These are phyloP conservation scores for Yamadazyma membranifaciens DNA, from an alignment of 1,139 yeast species.

Conservation along the genomic window DNA sequence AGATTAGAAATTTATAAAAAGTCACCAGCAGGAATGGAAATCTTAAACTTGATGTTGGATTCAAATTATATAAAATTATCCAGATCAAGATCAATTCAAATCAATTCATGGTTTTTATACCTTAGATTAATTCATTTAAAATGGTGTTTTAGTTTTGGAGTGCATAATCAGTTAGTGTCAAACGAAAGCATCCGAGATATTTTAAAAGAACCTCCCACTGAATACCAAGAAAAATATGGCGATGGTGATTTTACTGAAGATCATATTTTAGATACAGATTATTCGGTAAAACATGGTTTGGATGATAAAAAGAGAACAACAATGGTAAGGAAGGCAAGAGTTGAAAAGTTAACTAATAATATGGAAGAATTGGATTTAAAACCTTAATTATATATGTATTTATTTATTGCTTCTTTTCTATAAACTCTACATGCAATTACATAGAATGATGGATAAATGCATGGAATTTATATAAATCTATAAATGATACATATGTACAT, in stretches of 20 bases:
- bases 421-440: too few species aligned
- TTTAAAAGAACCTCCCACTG: slow-evolving; percentile 40
- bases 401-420: neutral
- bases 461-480: too few species aligned
- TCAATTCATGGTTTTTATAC: slow-evolving; percentile 66
- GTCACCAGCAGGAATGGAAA: slow-evolving; percentile 40
- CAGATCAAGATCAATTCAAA: slow-evolving; percentile 55
- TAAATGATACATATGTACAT: too few species aligned
- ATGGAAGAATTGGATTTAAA: slow-evolving; percentile 23
- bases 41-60: slow-evolving; percentile 35
- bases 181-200: slow-evolving; percentile 46
- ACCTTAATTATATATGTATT: neutral
- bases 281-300: slow-evolving; percentile 15
- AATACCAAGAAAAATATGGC: slow-evolving; percentile 30
- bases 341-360: slow-evolving; percentile 29
- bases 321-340: slow-evolving; percentile 35
- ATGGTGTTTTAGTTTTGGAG: slow-evolving; percentile 72
- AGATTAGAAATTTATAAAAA: slow-evolving; percentile 38
- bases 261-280: slow-evolving; percentile 9
- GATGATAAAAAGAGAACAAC: slow-evolving; percentile 34
- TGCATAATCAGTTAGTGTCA: slow-evolving; percentile 58
- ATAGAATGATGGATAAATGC: too few species aligned
- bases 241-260: slow-evolving; percentile 14
- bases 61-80: slow-evolving; percentile 54
- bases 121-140: slow-evolving; percentile 60